Percentiles rank a stretch among this genome's conserved stretches.
Evolutionary conservation across 345 rosid genomes (phyloP).

Genomic region (Brassica cretica): DNA sequence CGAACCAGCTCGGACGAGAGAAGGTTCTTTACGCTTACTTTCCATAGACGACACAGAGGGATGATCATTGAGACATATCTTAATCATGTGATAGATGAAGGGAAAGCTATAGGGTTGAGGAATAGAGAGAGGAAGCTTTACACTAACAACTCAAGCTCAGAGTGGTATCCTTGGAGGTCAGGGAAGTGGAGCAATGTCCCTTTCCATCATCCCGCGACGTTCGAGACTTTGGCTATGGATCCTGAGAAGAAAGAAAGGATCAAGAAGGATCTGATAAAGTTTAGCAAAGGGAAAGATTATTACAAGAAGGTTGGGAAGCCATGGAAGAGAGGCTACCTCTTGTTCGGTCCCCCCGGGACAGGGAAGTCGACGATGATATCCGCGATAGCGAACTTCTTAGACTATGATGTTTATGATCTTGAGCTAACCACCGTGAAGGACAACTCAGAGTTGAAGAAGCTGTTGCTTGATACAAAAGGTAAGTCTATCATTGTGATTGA

Average conservation of each 20-base stretch:
- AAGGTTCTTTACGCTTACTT: background rate
- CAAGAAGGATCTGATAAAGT: background rate
- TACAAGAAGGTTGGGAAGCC: constrained; percentile 2
- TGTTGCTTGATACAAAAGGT: background rate
- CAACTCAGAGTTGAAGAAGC: background rate
- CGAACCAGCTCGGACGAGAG: background rate
- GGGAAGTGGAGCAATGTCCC: background rate
- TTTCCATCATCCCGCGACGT: background rate
- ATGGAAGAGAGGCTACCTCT: background rate
- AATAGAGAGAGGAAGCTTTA: background rate
- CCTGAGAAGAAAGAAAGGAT: constrained; percentile 1
- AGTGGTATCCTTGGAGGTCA: background rate
- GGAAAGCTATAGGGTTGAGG: background rate
- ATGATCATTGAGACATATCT: background rate
- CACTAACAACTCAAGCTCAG: background rate
- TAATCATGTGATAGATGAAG: background rate
- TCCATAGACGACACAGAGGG: background rate
- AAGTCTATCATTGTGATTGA: background rate
- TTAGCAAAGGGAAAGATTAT: background rate
- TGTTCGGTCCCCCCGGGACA: background rate
- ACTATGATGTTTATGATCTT: background rate
- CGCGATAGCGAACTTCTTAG: background rate
- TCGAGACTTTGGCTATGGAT: background rate
- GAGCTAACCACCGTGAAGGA: constrained; percentile 1
- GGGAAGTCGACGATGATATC: background rate